Conservation (phyloP, 305 asterid species). For the Stenogyne calaminthoides region DNA sequence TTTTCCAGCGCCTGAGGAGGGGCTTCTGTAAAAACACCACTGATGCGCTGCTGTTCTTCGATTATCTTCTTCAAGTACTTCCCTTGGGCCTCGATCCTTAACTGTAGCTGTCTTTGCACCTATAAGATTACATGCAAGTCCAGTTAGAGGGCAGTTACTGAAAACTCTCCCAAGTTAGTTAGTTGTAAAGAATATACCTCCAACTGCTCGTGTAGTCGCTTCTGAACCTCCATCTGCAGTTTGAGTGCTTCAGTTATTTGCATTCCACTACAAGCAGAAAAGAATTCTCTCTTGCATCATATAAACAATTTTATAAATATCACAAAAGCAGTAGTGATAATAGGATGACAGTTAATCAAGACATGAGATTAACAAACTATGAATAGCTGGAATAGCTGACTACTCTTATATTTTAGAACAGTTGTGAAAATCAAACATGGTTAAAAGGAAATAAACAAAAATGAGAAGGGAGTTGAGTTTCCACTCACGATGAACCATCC, state of each 20-base stretch:
- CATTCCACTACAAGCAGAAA: constrained; percentile 66
- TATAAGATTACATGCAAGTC: constrained; percentile 23
- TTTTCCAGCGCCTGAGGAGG: constrained; percentile 44
- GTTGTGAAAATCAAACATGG: constrained; percentile 1
- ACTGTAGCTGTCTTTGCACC: constrained; percentile 97
- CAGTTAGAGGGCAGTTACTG: no score
- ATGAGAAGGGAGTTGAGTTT: constrained; percentile 27
- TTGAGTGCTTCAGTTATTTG: constrained; percentile 94
- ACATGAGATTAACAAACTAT: no score
- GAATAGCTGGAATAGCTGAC: constrained; percentile 20
- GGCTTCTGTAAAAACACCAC: constrained; percentile 70
- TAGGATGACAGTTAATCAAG: no score
- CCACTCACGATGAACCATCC: constrained; percentile 94
- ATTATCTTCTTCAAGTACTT: constrained; percentile 91
- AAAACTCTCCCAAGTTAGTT: not conserved
- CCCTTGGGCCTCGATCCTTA: constrained; percentile 98
- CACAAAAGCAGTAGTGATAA: not conserved
- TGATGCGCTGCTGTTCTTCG: constrained; percentile 90
- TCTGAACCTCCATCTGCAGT: constrained; percentile 99
- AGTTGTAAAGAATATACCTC: constrained; percentile 59
- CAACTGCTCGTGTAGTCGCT: constrained; percentile 93
- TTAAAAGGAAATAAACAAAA: constrained; percentile 6
- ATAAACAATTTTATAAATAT: not conserved
- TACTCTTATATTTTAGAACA: not conserved
- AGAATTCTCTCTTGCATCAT: constrained; percentile 9